phyloP scores from a whole-genome alignment of 106 monocot genomes.

The Apostasia ramifera region DNA sequence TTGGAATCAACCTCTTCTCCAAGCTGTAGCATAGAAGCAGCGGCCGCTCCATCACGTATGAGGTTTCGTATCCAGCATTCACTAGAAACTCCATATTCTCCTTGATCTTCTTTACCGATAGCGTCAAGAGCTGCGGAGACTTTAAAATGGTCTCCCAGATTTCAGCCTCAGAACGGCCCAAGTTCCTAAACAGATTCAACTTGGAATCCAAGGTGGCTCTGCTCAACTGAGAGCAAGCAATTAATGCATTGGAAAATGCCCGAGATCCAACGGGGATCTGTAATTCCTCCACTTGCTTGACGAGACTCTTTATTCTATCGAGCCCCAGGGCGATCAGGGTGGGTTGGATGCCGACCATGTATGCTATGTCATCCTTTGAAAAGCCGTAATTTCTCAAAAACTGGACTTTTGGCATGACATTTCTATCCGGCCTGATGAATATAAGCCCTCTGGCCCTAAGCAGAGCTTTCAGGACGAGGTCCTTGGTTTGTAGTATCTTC shows the following conservation, averaged over 20 bases:
- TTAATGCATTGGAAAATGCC: conserved; percentile 1
- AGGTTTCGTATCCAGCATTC: conserved; percentile 5
- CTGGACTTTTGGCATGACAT: conserved; percentile 13
- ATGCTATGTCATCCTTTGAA: conserved; percentile 5
- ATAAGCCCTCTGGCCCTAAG: neutral
- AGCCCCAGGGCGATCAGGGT: conserved; percentile 1
- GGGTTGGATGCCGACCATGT: neutral
- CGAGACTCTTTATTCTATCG: neutral
- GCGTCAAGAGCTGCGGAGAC: conserved; percentile 3
- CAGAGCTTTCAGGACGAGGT: neutral
- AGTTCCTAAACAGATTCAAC: conserved; percentile 3
- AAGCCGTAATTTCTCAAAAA: conserved; percentile 11
- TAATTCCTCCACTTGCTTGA: conserved; percentile 5
- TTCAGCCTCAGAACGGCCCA: conserved; percentile 19
- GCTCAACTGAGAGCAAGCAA: neutral
- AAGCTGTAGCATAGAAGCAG: conserved; percentile 19
- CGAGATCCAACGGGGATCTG: conserved; percentile 5
- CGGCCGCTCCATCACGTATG: conserved; percentile 4
- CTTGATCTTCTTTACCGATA: conserved; percentile 12
- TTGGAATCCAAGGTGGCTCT: conserved; percentile 8
- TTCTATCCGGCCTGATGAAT: neutral
- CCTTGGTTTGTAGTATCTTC: neutral
- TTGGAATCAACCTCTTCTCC: conserved; percentile 26
- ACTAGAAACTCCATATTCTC: conserved; percentile 20
- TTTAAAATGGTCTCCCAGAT: conserved; percentile 7